These are phyloP conservation scores for Papiliotrema fonsecae DNA, from an alignment of 1,284 basidiomycete genomes.

Conservation along the genomic window DNA sequence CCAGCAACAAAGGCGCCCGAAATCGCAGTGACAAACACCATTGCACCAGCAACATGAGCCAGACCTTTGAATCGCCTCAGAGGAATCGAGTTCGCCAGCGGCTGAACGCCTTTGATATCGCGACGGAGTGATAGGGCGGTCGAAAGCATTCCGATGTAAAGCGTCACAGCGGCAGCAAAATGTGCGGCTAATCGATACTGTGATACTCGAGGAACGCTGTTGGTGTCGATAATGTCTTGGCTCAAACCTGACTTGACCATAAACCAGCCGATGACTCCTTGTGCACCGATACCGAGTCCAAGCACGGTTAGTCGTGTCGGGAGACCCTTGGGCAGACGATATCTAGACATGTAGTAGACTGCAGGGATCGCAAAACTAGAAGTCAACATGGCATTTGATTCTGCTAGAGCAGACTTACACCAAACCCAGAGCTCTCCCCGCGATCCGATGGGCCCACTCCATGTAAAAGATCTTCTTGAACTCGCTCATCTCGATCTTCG, in stretches of 20 bases:
- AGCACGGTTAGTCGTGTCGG: constrained; percentile 64
- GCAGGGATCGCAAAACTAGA: constrained; percentile 74
- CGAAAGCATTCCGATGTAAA: constrained; percentile 88
- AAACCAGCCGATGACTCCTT: constrained; percentile 96
- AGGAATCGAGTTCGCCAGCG: constrained; percentile 49
- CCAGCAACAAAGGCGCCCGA: constrained; percentile 93
- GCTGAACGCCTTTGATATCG: constrained; percentile 53
- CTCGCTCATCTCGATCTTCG: constrained; percentile 75
- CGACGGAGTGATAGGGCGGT: constrained; percentile 73
- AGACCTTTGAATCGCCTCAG: constrained; percentile 60
- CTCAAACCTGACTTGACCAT: constrained; percentile 98
- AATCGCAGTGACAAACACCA: constrained; percentile 85
- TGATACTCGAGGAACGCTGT: constrained; percentile 85
- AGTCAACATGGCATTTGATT: background rate
- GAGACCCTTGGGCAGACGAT: constrained; percentile 61
- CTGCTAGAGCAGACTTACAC: constrained; percentile 36
- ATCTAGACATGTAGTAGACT: constrained; percentile 68
- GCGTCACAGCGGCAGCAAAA: constrained; percentile 78
- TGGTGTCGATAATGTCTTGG: constrained; percentile 70
- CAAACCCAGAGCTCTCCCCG: constrained; percentile 85
- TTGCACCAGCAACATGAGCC: constrained; percentile 60
- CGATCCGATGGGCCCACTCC: constrained; percentile 96
- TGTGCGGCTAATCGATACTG: constrained; percentile 96
- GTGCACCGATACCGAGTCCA: constrained; percentile 71
- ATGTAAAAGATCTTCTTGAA: constrained; percentile 98